Conservation (phyloP, 192 early-diverging fungal genomes). For the Radiomyces spectabilis region DNA sequence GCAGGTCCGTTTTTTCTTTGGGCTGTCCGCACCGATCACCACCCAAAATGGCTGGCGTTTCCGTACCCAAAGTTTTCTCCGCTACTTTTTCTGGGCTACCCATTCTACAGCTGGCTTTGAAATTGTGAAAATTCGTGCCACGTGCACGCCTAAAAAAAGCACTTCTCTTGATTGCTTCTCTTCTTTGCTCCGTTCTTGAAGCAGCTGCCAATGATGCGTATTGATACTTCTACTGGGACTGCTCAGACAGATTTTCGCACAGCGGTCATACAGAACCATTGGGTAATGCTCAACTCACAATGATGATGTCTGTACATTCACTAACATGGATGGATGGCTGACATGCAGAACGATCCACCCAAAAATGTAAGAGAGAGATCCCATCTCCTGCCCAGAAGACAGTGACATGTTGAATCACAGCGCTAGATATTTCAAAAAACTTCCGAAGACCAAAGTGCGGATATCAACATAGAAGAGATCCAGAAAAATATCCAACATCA, state of each 20-base stretch:
- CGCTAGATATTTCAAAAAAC: conserved; percentile 14
- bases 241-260: conserved; percentile 29
- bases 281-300: conserved; percentile 7
- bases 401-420: background rate
- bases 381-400: background rate
- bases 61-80: no score
- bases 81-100: no score
- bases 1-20: no score
- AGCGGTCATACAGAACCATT: conserved; percentile 40
- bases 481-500: background rate
- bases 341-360: conserved; percentile 38
- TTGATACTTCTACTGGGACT: no score
- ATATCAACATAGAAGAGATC: conserved; percentile 1
- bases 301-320: background rate
- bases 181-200: no score
- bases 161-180: no score
- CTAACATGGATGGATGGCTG: background rate
- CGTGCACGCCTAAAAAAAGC: no score
- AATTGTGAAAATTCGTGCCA: no score
- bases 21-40: no score
- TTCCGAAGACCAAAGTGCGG: background rate
- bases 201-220: no score
- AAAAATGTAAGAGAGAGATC: conserved; percentile 22
- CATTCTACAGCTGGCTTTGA: no score
- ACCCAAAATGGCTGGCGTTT: no score